Evolutionary conservation across 2,329 filamentous ascomycete species (phyloP).

Genomic region (Fusarium protoensiforme): DNA sequence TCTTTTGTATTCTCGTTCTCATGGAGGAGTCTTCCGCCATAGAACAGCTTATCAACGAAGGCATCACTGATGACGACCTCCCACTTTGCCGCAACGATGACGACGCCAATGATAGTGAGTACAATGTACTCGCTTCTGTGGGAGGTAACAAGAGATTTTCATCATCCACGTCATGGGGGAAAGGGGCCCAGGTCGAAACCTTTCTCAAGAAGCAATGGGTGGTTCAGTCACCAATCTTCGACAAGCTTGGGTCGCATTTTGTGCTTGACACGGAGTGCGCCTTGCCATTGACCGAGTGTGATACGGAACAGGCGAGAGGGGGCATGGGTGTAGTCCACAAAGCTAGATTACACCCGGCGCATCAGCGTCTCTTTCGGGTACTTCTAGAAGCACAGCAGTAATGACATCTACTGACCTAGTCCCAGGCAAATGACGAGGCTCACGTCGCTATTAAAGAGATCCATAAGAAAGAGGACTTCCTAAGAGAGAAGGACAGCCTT

Average conservation of each 20-base stretch:
- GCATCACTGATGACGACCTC: constrained; percentile 18
- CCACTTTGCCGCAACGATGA: constrained; percentile 5
- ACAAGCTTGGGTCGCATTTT: neutral
- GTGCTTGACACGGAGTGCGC: neutral
- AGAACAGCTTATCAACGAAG: neutral
- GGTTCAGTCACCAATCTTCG: constrained; percentile 24
- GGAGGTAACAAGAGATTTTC: neutral
- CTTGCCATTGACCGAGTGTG: neutral
- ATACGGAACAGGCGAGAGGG: neutral
- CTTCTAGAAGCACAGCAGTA: neutral
- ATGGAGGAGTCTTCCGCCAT: constrained; percentile 4
- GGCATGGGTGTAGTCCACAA: constrained; percentile 6
- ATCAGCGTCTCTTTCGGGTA: constrained; percentile 9
- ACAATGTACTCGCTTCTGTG: constrained; percentile 1
- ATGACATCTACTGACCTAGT: neutral
- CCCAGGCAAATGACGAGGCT: neutral
- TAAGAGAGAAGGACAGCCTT: constrained; percentile 11
- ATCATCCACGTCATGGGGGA: neutral
- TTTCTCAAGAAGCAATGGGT: constrained; percentile 28
- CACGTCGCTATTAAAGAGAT: constrained; percentile 27
- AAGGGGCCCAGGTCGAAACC: neutral
- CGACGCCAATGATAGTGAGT: neutral
- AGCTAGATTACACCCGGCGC: constrained; percentile 1
- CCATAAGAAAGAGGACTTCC: neutral
- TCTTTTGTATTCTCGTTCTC: constrained; percentile 26